Evolutionary conservation across 1,139 yeast species (phyloP).

Genomic region (Pneumocystis carinii): DNA sequence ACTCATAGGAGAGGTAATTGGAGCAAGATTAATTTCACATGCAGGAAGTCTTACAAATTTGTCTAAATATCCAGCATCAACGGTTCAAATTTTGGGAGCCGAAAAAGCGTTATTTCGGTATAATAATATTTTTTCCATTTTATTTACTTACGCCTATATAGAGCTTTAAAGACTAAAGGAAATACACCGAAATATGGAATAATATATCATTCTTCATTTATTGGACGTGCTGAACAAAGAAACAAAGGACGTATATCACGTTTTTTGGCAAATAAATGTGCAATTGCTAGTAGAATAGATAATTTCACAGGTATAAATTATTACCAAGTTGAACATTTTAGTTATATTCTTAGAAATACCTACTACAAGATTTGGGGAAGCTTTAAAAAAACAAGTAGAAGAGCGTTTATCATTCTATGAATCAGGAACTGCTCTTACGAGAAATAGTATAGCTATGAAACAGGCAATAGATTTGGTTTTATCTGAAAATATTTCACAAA

Average conservation of each 20-base stretch:
- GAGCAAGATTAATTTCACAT: conserved; percentile 95
- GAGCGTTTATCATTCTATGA: conserved; percentile 92
- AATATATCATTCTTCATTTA: conserved; percentile 89
- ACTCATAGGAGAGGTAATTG: conserved; percentile 92
- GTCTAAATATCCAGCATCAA: conserved; percentile 97
- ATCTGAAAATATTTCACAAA: conserved; percentile 28
- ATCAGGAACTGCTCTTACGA: conserved; percentile 92
- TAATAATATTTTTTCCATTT: background rate
- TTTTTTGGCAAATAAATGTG: conserved; percentile 96
- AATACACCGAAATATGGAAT: conserved; percentile 98
- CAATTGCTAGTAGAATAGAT: conserved; percentile 97
- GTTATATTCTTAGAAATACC: conserved; percentile 25
- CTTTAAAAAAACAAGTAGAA: conserved; percentile 91
- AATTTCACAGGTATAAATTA: conserved; percentile 38
- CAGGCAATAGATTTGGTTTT: conserved; percentile 61
- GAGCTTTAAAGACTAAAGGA: conserved; percentile 91
- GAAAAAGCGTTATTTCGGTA: conserved; percentile 90
- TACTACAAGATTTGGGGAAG: conserved; percentile 66
- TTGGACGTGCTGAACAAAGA: conserved; percentile 94
- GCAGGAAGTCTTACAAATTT: conserved; percentile 88
- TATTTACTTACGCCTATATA: background rate
- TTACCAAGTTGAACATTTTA: background rate
- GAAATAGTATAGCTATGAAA: conserved; percentile 85
- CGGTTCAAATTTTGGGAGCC: conserved; percentile 97
- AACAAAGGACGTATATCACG: conserved; percentile 98